A percentile compares a stretch with the other conserved stretches of the same genome.
These are phyloP conservation scores for Claviceps humidiphila DNA, from an alignment of 2,329 filamentous ascomycete species.

Conservation along the genomic window DNA sequence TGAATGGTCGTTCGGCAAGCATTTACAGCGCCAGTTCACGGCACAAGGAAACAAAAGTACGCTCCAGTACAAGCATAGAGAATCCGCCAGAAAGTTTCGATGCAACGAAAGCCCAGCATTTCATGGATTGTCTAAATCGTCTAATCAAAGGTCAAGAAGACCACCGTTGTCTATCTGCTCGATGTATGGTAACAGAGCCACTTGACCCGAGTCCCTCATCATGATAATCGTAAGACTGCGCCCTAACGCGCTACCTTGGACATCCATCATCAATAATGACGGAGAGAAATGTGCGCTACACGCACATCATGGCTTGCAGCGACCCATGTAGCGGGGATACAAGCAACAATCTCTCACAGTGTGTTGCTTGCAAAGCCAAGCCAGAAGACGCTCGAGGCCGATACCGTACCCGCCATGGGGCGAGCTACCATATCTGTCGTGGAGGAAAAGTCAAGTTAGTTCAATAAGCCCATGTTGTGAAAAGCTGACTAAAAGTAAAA, in stretches of 20 bases:
- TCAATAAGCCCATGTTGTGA: neutral
- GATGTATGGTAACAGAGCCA: neutral
- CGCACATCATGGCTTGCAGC: conserved; percentile 53
- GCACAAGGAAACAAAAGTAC: too few relatives aligned
- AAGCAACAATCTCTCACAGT: conserved; percentile 54
- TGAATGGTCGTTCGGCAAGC: too few relatives aligned
- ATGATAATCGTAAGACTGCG: neutral
- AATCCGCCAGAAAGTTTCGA: too few relatives aligned
- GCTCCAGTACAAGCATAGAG: too few relatives aligned
- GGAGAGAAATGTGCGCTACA: neutral
- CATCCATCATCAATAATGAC: too few relatives aligned
- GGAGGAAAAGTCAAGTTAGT: neutral
- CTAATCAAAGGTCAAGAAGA: neutral
- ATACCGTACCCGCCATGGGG: conserved; percentile 90
- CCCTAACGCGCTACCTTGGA: neutral
- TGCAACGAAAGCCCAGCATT: too few relatives aligned
- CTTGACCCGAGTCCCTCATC: neutral
- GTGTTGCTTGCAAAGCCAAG: conserved; percentile 50
- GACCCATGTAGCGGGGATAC: conserved; percentile 69
- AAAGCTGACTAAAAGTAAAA: neutral
- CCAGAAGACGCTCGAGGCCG: conserved; percentile 42
- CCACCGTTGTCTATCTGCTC: neutral
- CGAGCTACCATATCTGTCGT: conserved; percentile 57
- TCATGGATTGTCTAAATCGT: neutral
- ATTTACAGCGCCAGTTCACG: too few relatives aligned